Conservation (phyloP, 108 stramenopile species). For the Halocafeteria seosinensis region DNA sequence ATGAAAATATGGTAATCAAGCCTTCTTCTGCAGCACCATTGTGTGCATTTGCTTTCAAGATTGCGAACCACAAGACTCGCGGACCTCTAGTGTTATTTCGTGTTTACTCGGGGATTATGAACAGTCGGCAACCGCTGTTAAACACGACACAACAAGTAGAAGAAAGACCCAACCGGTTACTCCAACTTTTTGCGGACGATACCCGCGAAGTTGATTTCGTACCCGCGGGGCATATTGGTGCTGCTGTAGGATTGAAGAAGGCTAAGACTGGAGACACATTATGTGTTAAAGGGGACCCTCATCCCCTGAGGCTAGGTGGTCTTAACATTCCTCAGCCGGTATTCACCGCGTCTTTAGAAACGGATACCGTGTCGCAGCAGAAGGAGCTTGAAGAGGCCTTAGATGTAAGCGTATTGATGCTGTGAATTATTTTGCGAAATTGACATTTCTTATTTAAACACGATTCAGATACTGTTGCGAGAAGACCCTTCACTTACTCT, state of each 20-base stretch:
- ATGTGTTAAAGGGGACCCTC: constrained; percentile 50
- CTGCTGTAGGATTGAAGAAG: constrained; percentile 74
- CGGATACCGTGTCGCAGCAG: constrained; percentile 73
- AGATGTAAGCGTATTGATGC: no score
- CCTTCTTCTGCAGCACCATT: neutral
- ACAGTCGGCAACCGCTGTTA: constrained; percentile 53
- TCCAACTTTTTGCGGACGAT: constrained; percentile 93
- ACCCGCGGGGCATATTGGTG: constrained; percentile 73
- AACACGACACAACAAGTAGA: neutral
- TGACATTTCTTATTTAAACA: no score
- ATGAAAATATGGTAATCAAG: no score
- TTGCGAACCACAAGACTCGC: constrained; percentile 84
- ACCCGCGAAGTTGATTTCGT: constrained; percentile 69
- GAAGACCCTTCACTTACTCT: constrained; percentile 98
- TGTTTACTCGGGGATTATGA: constrained; percentile 80
- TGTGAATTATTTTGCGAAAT: no score
- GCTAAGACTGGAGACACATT: constrained; percentile 94
- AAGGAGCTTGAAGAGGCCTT: constrained; percentile 86
- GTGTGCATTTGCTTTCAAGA: constrained; percentile 85
- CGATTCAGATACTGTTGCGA: constrained; percentile 73
- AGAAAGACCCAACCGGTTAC: constrained; percentile 38
- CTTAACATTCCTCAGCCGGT: constrained; percentile 52
- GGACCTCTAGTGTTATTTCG: constrained; percentile 81
- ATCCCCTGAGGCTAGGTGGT: constrained; percentile 44
- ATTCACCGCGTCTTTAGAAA: constrained; percentile 89